Conservation (phyloP, 129 eudicot genomes). For the Pittosporum tobira region DNA sequence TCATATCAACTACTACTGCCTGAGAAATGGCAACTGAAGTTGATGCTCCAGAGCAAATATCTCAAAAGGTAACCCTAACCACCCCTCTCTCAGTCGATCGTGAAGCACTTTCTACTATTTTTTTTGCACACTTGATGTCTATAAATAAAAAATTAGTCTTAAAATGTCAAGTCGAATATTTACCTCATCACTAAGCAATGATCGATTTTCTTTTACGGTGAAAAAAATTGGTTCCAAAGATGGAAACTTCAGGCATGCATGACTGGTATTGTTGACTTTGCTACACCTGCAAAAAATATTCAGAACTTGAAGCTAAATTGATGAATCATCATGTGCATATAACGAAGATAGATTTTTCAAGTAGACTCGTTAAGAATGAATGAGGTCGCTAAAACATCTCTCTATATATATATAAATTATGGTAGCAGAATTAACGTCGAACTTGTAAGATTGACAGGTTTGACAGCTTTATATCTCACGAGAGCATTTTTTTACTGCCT, state of each 20-base stretch:
- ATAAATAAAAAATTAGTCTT: slow-evolving; percentile 1
- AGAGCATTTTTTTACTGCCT: too few relatives aligned
- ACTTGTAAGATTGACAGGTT: too few relatives aligned
- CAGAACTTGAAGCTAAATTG: not conserved
- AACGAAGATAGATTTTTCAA: too few relatives aligned
- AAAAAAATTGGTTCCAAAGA: not conserved
- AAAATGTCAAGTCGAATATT: not conserved
- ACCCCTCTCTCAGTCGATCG: not conserved
- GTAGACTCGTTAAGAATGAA: too few relatives aligned
- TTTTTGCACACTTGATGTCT: not conserved
- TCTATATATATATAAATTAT: too few relatives aligned
- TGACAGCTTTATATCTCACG: too few relatives aligned
- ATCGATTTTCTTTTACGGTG: not conserved
- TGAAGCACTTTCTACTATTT: not conserved
- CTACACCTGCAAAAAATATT: not conserved
- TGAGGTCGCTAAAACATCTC: too few relatives aligned
- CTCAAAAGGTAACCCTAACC: slow-evolving; percentile 17
- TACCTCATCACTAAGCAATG: not conserved
- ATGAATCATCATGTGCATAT: not conserved
- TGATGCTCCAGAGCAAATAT: slow-evolving; percentile 16
- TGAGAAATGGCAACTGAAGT: slow-evolving; percentile 29
- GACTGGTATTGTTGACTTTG: not conserved
- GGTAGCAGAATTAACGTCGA: too few relatives aligned
- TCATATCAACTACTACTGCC: slow-evolving; percentile 1
- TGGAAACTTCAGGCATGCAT: not conserved